A percentile compares a stretch with the other conserved stretches of the same genome.
These are phyloP conservation scores for Epichloe hybrida DNA, from an alignment of 2,329 filamentous ascomycete genomes.

Conservation along the genomic window DNA sequence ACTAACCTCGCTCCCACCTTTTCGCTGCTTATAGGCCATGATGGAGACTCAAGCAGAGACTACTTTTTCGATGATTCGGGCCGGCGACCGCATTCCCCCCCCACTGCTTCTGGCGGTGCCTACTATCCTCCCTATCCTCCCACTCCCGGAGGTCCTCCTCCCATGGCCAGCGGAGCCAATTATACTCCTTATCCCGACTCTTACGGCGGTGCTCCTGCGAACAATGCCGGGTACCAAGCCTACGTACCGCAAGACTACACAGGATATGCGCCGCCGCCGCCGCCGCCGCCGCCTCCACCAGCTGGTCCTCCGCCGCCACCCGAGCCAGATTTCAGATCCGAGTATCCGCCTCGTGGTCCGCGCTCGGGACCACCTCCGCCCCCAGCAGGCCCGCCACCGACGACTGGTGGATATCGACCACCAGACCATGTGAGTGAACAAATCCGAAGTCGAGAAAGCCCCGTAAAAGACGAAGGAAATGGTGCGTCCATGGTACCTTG, in stretches of 20 bases:
- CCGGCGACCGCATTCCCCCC: slow-evolving; percentile 32
- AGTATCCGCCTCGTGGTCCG: slow-evolving; percentile 8
- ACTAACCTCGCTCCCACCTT: neutral
- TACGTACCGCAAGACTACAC: slow-evolving; percentile 31
- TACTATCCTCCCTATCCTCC: slow-evolving; percentile 31
- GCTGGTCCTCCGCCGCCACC: slow-evolving; percentile 16
- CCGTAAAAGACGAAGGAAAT: slow-evolving; percentile 18
- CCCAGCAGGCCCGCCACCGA: slow-evolving; percentile 22
- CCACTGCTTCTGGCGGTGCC: slow-evolving; percentile 37
- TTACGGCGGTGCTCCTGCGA: slow-evolving; percentile 13
- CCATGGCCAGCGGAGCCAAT: slow-evolving; percentile 5
- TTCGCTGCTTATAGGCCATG: slow-evolving; percentile 16
- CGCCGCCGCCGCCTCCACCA: slow-evolving; percentile 15
- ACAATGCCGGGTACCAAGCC: slow-evolving; percentile 21
- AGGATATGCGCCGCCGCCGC: slow-evolving; percentile 23
- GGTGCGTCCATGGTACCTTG: slow-evolving; percentile 24
- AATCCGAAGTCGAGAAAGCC: slow-evolving; percentile 15
- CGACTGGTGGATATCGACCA: slow-evolving; percentile 19
- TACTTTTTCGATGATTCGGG: slow-evolving; percentile 22
- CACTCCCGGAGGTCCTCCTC: slow-evolving; percentile 11
- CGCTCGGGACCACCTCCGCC: slow-evolving; percentile 18
- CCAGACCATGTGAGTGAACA: slow-evolving; percentile 32
- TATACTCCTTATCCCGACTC: slow-evolving; percentile 14
- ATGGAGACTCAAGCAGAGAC: slow-evolving; percentile 22
- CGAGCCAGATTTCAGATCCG: slow-evolving; percentile 6